Conservation (phyloP, 2,329 filamentous ascomycete genomes). For the Fragosphaeria purpurea region DNA sequence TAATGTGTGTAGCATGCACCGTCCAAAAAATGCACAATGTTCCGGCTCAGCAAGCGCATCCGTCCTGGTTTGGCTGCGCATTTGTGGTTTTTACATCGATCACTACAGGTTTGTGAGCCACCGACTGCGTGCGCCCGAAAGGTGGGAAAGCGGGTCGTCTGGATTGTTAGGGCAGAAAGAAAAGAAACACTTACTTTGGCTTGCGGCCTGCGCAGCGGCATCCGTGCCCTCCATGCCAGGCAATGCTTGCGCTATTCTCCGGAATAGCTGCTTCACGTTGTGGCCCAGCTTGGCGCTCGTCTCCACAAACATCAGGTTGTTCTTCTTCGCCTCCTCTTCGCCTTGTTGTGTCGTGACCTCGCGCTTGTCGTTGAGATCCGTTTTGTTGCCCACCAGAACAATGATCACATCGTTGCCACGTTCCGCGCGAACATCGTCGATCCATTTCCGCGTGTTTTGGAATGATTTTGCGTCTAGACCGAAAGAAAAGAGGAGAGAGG, state of each 20-base stretch:
- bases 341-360: conserved; percentile 95
- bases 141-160: conserved; percentile 16
- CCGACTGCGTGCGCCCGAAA: no score
- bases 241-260: conserved; percentile 93
- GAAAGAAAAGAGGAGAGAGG: background rate
- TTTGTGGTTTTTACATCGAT: conserved; percentile 86
- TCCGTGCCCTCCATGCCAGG: conserved; percentile 95
- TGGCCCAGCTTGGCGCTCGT: conserved; percentile 96
- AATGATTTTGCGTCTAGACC: conserved; percentile 77
- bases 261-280: conserved; percentile 96
- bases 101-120: conserved; percentile 42
- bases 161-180: background rate
- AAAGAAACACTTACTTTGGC: conserved; percentile 53
- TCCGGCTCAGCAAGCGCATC: conserved; percentile 52
- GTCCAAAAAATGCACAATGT: background rate
- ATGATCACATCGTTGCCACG: conserved; percentile 98
- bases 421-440: conserved; percentile 94
- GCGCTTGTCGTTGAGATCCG: conserved; percentile 93
- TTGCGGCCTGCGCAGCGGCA: conserved; percentile 59
- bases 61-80: conserved; percentile 59
- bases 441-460: conserved; percentile 98
- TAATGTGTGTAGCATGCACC: background rate
- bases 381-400: conserved; percentile 97
- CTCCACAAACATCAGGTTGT: conserved; percentile 98
- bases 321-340: conserved; percentile 96